Evolutionary conservation across 768 basidiomycete species (phyloP).

Genomic region (Termitomyces sp.): DNA sequence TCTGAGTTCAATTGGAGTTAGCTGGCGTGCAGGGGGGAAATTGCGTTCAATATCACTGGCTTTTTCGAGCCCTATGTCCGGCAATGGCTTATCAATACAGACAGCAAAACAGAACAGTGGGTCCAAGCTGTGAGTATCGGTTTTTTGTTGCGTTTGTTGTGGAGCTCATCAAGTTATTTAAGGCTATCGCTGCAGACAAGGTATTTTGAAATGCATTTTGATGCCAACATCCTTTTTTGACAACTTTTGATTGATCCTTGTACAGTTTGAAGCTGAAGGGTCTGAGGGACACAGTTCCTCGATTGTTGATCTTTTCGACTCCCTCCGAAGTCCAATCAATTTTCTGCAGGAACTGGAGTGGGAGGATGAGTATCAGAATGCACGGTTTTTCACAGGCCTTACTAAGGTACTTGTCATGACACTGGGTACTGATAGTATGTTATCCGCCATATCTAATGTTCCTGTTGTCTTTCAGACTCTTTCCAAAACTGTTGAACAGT

Average conservation of each 20-base stretch:
- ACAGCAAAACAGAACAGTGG: constrained; percentile 90
- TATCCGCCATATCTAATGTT: background rate
- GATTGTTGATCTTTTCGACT: constrained; percentile 94
- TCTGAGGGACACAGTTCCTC: constrained; percentile 90
- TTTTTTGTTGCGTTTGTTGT: background rate
- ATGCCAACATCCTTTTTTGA: background rate
- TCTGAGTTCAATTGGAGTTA: background rate
- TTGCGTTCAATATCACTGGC: constrained; percentile 63
- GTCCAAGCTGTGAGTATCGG: constrained; percentile 73
- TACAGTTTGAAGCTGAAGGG: constrained; percentile 74
- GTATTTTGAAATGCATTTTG: constrained; percentile 19
- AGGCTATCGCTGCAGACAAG: constrained; percentile 73
- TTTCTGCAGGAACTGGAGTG: constrained; percentile 89
- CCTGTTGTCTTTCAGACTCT: constrained; percentile 55
- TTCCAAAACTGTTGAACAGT: constrained; percentile 88
- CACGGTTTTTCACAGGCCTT: constrained; percentile 83
- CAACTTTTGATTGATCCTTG: background rate
- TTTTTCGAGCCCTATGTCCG: constrained; percentile 89
- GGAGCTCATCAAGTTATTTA: constrained; percentile 4
- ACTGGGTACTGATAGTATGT: background rate
- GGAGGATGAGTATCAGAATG: constrained; percentile 87
- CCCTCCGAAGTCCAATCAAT: constrained; percentile 82
- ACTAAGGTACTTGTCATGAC: constrained; percentile 57
- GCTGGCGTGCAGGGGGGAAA: constrained; percentile 35
- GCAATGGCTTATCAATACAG: constrained; percentile 86